A percentile compares a stretch with the other conserved stretches of the same genome.
Evolutionary conservation across 2,329 filamentous ascomycete species (phyloP).

Genomic region (Westerdykella ornata): DNA sequence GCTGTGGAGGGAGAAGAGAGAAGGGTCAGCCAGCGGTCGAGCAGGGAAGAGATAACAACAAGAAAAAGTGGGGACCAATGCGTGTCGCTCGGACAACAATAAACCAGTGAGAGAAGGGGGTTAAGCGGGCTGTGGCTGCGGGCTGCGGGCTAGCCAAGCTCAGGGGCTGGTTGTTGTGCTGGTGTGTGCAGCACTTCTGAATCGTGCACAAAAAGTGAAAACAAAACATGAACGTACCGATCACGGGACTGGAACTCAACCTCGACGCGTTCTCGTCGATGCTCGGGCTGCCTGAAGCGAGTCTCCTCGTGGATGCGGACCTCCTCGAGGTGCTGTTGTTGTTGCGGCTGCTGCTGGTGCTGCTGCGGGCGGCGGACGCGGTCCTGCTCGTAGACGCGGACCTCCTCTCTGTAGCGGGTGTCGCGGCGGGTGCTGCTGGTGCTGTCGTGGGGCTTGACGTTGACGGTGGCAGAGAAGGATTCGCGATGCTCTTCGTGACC

Average conservation of each 20-base stretch:
- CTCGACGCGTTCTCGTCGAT: constrained; percentile 10
- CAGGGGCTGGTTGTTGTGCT: constrained; percentile 27
- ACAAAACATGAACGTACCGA: constrained; percentile 20
- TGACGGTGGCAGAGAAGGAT: constrained; percentile 46
- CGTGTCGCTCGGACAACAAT: constrained; percentile 39
- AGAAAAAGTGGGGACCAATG: constrained; percentile 32
- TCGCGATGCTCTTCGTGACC: constrained; percentile 74
- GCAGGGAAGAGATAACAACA: constrained; percentile 33
- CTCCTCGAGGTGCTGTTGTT: constrained; percentile 29
- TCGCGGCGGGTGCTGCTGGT: no score
- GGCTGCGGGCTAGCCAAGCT: constrained; percentile 31
- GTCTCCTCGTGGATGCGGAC: constrained; percentile 32
- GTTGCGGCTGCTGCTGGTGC: constrained; percentile 25
- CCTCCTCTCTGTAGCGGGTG: constrained; percentile 71
- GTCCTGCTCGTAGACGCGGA: constrained; percentile 76
- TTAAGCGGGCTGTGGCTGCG: constrained; percentile 28
- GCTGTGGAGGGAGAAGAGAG: constrained; percentile 40
- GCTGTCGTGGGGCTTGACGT: constrained; percentile 36
- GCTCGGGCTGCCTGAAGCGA: constrained; percentile 17
- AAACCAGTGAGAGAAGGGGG: constrained; percentile 23
- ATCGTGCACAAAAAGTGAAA: constrained; percentile 10
- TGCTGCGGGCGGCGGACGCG: constrained; percentile 60
- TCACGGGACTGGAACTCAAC: constrained; percentile 23
- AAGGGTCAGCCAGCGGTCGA: constrained; percentile 33
- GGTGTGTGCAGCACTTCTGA: constrained; percentile 30